Evolutionary conservation across 129 eudicot genomes (phyloP).

Genomic region (Ambrosia trifida): DNA sequence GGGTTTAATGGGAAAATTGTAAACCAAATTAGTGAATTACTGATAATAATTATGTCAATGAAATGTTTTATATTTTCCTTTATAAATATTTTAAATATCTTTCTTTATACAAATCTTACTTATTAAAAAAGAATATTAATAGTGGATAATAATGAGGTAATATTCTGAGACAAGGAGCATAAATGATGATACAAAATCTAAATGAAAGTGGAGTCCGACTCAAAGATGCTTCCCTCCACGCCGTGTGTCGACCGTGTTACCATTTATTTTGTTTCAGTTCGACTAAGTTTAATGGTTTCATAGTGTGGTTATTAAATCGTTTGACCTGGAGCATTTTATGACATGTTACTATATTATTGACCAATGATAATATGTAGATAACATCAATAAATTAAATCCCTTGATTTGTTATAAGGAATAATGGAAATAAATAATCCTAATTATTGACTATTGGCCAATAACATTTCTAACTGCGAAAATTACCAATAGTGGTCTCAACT

Average conservation of each 20-base stretch:
- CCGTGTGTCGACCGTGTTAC: conserved; percentile 34
- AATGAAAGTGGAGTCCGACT: conserved; percentile 31
- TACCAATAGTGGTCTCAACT: no score
- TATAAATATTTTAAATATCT: not conserved
- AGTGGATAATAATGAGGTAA: conserved; percentile 1
- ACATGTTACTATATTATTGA: no score
- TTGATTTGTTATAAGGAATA: no score
- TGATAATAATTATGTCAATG: not conserved
- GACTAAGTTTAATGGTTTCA: no score
- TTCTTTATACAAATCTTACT: no score
- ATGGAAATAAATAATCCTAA: no score
- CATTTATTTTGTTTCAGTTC: not conserved
- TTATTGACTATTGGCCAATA: no score
- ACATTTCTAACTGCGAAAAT: no score
- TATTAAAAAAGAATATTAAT: not conserved
- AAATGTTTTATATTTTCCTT: not conserved
- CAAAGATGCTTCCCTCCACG: conserved; percentile 35
- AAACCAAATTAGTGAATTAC: not conserved
- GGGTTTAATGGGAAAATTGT: not conserved
- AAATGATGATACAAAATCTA: conserved; percentile 17
- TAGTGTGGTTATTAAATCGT: no score
- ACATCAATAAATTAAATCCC: no score
- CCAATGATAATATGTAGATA: no score
- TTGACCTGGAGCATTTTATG: no score
- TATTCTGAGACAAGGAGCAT: conserved; percentile 32